phyloP scores from a whole-genome alignment of 306 rosid genomes.

The Begonia masoniana region DNA sequence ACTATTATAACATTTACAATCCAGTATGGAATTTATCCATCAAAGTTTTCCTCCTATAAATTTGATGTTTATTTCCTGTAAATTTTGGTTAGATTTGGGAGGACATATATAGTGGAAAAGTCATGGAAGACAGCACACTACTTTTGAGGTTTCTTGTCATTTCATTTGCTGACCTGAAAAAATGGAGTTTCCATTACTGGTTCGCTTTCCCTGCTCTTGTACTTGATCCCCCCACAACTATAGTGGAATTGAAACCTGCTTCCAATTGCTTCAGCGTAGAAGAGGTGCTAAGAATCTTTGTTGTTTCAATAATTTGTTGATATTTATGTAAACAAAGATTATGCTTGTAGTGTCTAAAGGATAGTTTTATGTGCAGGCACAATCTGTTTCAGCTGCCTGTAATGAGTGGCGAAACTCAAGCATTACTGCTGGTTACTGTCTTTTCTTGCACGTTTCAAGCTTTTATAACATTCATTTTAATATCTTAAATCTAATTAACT shows the following conservation, averaged over 20 bases:
- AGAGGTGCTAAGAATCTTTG: conserved; percentile 42
- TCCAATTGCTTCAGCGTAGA: conserved; percentile 44
- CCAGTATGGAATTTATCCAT: too few species aligned
- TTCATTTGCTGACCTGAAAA: conserved; percentile 90
- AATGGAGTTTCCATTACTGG: conserved; percentile 85
- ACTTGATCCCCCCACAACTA: conserved; percentile 77
- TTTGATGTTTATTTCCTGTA: neutral
- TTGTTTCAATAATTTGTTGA: conserved; percentile 4
- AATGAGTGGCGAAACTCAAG: conserved; percentile 73
- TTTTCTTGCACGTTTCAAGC: conserved; percentile 4
- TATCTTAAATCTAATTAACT: conserved; percentile 11
- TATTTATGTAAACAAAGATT: conserved; percentile 7
- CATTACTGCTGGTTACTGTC: conserved; percentile 46
- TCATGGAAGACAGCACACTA: conserved; percentile 65
- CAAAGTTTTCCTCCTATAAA: too few species aligned
- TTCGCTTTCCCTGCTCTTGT: conserved; percentile 89
- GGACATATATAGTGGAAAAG: conserved; percentile 72
- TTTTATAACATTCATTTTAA: neutral
- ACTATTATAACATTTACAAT: too few species aligned
- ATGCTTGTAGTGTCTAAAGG: conserved; percentile 2
- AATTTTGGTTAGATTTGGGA: conserved; percentile 62
- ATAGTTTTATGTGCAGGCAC: conserved; percentile 36
- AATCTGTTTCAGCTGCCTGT: conserved; percentile 65
- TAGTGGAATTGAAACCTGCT: conserved; percentile 63
- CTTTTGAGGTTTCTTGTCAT: conserved; percentile 77